Percentiles rank a stretch among this genome's conserved stretches.
phyloP scores from a whole-genome alignment of 2,329 filamentous ascomycete species.

The Nemania sp. region DNA sequence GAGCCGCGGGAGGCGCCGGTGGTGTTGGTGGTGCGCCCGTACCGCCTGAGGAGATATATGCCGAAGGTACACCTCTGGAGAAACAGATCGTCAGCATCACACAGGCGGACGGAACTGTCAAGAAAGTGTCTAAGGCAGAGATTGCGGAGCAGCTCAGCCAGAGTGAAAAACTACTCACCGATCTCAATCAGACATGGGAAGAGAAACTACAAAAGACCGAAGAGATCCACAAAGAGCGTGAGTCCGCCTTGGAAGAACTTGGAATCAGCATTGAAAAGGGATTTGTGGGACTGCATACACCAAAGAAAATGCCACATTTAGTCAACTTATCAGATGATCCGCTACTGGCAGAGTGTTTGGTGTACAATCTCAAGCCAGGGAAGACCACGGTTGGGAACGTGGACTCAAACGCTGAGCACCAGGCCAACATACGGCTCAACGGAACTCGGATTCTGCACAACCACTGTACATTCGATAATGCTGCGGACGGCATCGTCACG shows the following conservation, averaged over 20 bases:
- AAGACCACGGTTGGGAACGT: constrained; percentile 94
- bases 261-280: constrained; percentile 99
- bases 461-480: constrained; percentile 92
- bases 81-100: constrained; percentile 97
- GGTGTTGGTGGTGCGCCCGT: constrained; percentile 44
- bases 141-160: constrained; percentile 96
- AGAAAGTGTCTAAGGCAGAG: constrained; percentile 97
- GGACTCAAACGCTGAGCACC: constrained; percentile 74
- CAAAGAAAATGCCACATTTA: constrained; percentile 99
- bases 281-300: constrained; percentile 91
- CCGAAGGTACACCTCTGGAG: constrained; percentile 88
- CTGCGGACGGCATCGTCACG: constrained; percentile 85
- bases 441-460: constrained; percentile 90
- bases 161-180: constrained; percentile 92
- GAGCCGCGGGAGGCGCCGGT: constrained; percentile 49
- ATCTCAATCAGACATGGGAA: constrained; percentile 99
- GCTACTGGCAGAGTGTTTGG: constrained; percentile 89
- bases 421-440: constrained; percentile 89
- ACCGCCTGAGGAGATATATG: constrained; percentile 80
- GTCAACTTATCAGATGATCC: constrained; percentile 97
- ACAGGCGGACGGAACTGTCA: constrained; percentile 79
- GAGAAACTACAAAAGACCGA: constrained; percentile 94
- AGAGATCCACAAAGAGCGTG: constrained; percentile 95
- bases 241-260: constrained; percentile 91
- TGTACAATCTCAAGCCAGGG: constrained; percentile 97